Evolutionary conservation across 768 basidiomycete genomes (phyloP), one percentile per base, ranked within the genome.

Genomic region (Glaciozyma antarctica): DNA sequence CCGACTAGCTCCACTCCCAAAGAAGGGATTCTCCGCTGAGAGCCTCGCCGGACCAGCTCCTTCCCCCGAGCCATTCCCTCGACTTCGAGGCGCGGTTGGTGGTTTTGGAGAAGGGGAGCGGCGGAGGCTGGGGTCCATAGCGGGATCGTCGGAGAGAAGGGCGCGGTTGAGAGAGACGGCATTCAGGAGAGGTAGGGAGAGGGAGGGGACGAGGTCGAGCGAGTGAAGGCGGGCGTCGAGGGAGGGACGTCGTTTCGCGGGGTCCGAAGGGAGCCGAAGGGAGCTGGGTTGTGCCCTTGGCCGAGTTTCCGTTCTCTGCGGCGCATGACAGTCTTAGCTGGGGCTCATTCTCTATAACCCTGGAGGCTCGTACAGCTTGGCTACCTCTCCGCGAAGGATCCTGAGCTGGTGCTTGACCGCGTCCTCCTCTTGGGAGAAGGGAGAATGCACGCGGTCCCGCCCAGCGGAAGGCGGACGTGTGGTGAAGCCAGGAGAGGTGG

Each of bases 201-300:
- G 45, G 34, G 19, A 34, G 30, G 8, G 58, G 45, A 16, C n/a
- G 58, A 59, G 30, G 58, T 47, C 2, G 63, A 43, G 38, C 48
- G 49, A 5, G 47, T 43, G 32, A 45, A 38, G n/a, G 43, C 38
- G 2, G 12, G 56, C 55, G 45, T 26, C 24, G n/a, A 9, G 41
- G 41, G 45, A 30, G 22, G 45, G 53, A 52, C 34, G 47, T n/a
- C 28, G 53, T 41, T 41, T 41, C 38, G 38, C 8, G 38, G 38
- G 8, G 38, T 41, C 69, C 65, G 63, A 70, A 70, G 3, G 69
- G 63, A 2, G 53, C 69, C 65, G 63, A 70, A 70, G 3, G 69
- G 63, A 2, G 53, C 68, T 12, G 47, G 24, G 54, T 60, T 57
- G 5, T n/a, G 13, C n/a, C 61, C 52, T 2, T 60, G 19, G 19